These are phyloP conservation scores for Crithidia mellificae DNA, from an alignment of 208 protist species.

Conservation along the genomic window DNA sequence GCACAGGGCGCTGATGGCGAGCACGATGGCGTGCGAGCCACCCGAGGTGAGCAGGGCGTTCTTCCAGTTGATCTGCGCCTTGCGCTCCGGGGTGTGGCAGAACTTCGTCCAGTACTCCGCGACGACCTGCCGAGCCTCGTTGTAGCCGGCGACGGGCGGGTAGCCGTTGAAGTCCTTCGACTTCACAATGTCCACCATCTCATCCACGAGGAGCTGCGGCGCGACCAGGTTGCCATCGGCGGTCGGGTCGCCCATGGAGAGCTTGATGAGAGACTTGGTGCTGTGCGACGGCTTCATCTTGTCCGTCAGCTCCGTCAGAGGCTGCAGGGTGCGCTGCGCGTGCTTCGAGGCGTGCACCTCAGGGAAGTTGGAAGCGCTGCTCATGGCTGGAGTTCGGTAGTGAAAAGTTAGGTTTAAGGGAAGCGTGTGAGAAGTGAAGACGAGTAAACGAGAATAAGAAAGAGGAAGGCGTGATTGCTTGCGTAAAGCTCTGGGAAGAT, in stretches of 20 bases:
- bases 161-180: slow-evolving; percentile 72
- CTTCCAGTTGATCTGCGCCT: slow-evolving; percentile 40
- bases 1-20: slow-evolving; percentile 76
- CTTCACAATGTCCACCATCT: slow-evolving; percentile 54
- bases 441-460: slow-evolving; percentile 7
- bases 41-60: slow-evolving; percentile 85
- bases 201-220: slow-evolving; percentile 43
- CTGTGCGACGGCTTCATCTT: slow-evolving; percentile 71
- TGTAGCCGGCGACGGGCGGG: slow-evolving; percentile 48
- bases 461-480: slow-evolving; percentile 4
- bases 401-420: neutral
- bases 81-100: slow-evolving; percentile 33
- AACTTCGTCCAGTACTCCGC: slow-evolving; percentile 51
- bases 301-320: slow-evolving; percentile 83
- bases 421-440: neutral
- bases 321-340: slow-evolving; percentile 72
- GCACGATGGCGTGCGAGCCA: slow-evolving; percentile 88
- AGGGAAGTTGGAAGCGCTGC: slow-evolving; percentile 21
- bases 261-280: slow-evolving; percentile 42
- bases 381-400: no score
- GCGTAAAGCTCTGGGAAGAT: slow-evolving; percentile 3
- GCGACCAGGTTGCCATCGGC: slow-evolving; percentile 75
- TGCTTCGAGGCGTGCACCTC: slow-evolving; percentile 41
- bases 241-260: slow-evolving; percentile 82
- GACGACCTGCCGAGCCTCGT: slow-evolving; percentile 52